Evolutionary conservation across 1,139 yeast genomes (phyloP), one percentile per base, ranked within the genome.

Genomic region (Sugiyamaella neomexicana): DNA sequence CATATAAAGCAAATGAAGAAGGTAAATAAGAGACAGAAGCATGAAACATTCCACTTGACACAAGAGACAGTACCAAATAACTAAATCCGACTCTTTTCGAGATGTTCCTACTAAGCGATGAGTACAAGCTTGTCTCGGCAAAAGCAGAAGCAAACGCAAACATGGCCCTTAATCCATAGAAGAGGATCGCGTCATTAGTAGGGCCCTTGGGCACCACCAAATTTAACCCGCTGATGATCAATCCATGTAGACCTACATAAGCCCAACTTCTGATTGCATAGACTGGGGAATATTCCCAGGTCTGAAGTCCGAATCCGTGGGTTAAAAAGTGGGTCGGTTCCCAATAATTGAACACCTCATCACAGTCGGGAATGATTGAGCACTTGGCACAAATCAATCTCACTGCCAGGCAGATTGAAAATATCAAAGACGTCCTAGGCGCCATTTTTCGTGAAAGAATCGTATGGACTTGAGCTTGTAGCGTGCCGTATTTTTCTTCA

Each of bases 221-320:
- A 32, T 51, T 43, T 6, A 53, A 55, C 5, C 55, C 49, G 32
- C 60, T 58, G 17, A 71, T 56, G 4, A 69, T 58, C 13, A 60
- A 39, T 1, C 73, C 75, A 53, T 74, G 76, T 4, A 71, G 50
- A 29, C 63, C 65, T 3, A 73, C 68, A 63, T 86, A 90, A 0
- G 87, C 79, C 82, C 95, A 91, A 6, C 96, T 88, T 60, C 98
- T 74, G 52, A 91, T 89, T 16, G 96, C 90, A 66, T 81, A 89
- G 54, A 80, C 88, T 0, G 98, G 97, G 0, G 97, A 89, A 68
- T 91, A 91, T 66, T 91, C 98, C 98, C 97, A 91, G 0, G 98
- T 91, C 69, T 90, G 90, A 62, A 89, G 87, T 2, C 98, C 99
- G 68, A 88, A 89, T 1, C 86, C 86, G 61, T 96, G 80, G 2